A percentile compares a stretch with the other conserved stretches of the same genome.
These are phyloP conservation scores for Gentiana dahurica DNA, from an alignment of 257 asterid species.

Conservation along the genomic window DNA sequence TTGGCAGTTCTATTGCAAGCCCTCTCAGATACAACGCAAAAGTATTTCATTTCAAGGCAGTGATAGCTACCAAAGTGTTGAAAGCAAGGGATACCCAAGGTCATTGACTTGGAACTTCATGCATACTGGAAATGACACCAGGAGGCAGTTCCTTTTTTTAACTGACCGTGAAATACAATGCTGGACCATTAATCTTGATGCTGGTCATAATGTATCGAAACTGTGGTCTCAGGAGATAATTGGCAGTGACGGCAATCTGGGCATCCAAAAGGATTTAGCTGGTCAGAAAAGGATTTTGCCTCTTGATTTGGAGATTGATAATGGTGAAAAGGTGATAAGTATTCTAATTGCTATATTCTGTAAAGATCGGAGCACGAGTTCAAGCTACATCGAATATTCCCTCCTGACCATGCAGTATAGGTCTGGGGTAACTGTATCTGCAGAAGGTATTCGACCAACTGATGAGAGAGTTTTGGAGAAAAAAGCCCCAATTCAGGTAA, in stretches of 20 bases:
- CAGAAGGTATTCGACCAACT: constrained; percentile 28
- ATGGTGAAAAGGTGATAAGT: constrained; percentile 73
- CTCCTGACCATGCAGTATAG: constrained; percentile 89
- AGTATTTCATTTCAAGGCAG: constrained; percentile 25
- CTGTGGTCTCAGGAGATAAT: constrained; percentile 86
- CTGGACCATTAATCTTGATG: constrained; percentile 37
- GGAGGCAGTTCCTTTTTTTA: constrained; percentile 64
- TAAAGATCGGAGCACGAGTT: constrained; percentile 75
- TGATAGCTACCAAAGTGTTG: constrained; percentile 35
- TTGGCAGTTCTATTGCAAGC: constrained; percentile 56
- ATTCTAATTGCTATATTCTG: constrained; percentile 83
- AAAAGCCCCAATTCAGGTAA: constrained; percentile 78
- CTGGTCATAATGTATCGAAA: constrained; percentile 37
- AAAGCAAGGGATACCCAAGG: constrained; percentile 76
- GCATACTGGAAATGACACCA: constrained; percentile 24
- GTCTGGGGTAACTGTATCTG: constrained; percentile 50
- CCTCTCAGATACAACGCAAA: constrained; percentile 42
- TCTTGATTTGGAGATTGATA: constrained; percentile 67
- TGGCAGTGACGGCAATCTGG: constrained; percentile 74
- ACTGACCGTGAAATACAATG: constrained; percentile 75
- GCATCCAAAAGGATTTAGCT: constrained; percentile 81
- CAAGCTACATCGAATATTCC: constrained; percentile 94
- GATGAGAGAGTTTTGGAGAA: constrained; percentile 67
- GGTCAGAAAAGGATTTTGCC: constrained; percentile 95
- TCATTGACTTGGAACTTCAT: constrained; percentile 69